Base-by-base conservation (phyloP, 2,329 filamentous ascomycete genomes). In the Sordariomycetes sp. region DNA sequence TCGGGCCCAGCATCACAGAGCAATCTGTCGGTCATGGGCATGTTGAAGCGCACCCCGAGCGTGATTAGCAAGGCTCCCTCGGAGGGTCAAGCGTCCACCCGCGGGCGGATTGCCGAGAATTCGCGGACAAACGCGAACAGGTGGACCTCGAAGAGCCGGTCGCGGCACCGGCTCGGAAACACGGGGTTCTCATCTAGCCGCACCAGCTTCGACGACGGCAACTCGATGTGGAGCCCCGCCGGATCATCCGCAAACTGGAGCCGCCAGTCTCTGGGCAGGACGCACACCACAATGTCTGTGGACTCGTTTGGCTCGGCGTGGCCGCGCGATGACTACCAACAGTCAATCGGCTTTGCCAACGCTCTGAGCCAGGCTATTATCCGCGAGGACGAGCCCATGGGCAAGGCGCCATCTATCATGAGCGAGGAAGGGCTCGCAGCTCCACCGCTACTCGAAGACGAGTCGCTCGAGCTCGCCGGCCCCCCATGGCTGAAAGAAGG, bases 401-500 rank as follows among this genome's bases (percentile, higher is more conserved):
- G 55, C 20, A 78, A 77, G 50, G 74, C 76, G 1, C 72, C 76
- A 62, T 83, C 72, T 66, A 76, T 76, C 64, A 76, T 79, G 62
- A 86, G 87, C 64, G 84, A 86, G 34, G 81, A 83, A 52, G 72
- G 83, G 37, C 78, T 78, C 54, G 77, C 75, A 1, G 75, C 76
- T 1, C 77, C 81, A 5, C 83, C 87, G 28, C 75, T 97, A 11
- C 82, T 97, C 0, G 93, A 97, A 66, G 94, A 97, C 66, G 94
- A 99, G 67, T 90, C 88, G 0, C 80, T 99, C 14, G 92, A 96
- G 67, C 83, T 99, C 46, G 85, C 88, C 12, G 94, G 94, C 25
- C 90, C 94, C n/a, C 94, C 94, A 0, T 99, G 94, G 94, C 87
- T 95, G 32, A 99, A 99, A 73, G 94, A 99, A 72, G 94, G 94